A percentile compares a stretch with the other conserved stretches of the same genome.
Conservation (phyloP, 768 basidiomycete species). For the Rhizopogon rudus region DNA sequence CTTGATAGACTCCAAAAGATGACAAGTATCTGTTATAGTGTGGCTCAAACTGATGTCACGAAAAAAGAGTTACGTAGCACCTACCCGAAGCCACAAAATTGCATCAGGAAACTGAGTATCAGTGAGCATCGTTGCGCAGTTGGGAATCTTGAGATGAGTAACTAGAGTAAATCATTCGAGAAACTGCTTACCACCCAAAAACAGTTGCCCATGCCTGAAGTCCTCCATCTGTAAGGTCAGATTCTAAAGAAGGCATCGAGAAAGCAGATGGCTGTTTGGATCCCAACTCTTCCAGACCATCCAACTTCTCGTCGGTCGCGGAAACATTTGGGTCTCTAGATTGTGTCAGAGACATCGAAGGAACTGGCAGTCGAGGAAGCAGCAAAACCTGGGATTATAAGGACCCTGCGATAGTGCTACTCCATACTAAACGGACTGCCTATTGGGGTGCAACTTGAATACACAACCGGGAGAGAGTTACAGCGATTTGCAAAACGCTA, state of each 20-base stretch:
- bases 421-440: no score
- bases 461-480: no score
- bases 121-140: background rate
- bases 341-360: background rate
- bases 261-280: background rate
- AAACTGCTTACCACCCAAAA: background rate
- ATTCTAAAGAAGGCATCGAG: background rate
- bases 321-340: background rate
- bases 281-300: background rate
- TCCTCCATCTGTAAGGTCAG: slow-evolving; percentile 2
- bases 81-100: slow-evolving; percentile 24
- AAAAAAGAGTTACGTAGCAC: background rate
- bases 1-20: slow-evolving; percentile 30
- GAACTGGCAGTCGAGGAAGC: background rate
- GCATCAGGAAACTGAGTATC: slow-evolving; percentile 15
- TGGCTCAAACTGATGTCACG: background rate
- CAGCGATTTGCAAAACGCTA: no score
- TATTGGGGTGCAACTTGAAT: no score
- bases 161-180: background rate
- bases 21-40: slow-evolving; percentile 13
- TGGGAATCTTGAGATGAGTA: background rate
- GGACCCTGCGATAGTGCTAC: no score
- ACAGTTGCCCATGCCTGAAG: slow-evolving; percentile 8
- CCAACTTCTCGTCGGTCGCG: background rate
- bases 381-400: no score